A percentile compares a stretch with the other conserved stretches of the same genome.
These are phyloP conservation scores for Naegleria fowleri DNA, from an alignment of 208 protist species.

Conservation along the genomic window DNA sequence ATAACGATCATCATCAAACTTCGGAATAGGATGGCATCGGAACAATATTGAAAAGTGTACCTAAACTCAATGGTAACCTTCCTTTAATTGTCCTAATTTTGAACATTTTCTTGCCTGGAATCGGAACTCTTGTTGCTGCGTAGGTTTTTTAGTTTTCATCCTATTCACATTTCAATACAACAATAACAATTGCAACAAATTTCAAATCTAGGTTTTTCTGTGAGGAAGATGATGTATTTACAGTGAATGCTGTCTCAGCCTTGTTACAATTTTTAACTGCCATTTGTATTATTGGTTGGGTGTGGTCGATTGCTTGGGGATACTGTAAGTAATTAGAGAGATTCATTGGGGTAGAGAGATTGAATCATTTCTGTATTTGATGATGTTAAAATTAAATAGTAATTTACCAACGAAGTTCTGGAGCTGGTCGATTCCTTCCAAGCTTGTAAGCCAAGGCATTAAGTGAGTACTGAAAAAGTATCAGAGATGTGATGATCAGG, in stretches of 20 bases:
- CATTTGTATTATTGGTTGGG: not conserved
- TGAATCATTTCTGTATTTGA: no score
- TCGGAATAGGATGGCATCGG: no score
- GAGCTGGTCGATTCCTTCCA: no score
- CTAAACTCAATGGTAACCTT: not conserved
- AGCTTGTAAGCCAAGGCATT: no score
- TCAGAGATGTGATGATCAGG: no score
- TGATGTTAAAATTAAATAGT: no score
- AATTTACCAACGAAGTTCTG: no score
- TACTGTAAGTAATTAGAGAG: not conserved
- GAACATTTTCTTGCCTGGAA: conserved; percentile 25
- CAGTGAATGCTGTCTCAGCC: not conserved
- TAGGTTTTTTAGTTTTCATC: not conserved
- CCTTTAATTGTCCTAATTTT: not conserved
- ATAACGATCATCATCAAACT: no score
- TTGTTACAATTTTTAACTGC: not conserved
- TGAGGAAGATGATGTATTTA: not conserved
- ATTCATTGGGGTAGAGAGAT: no score
- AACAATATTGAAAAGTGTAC: not conserved
- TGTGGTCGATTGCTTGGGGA: not conserved
- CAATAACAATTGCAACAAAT: no score
- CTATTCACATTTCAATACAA: no score
- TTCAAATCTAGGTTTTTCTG: not conserved
- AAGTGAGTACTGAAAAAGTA: no score
- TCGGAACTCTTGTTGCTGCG: not conserved